Evolutionary conservation across 1,139 yeast species (phyloP), one percentile per base, ranked within the genome.

Genomic region (Yamadazyma friedrichii): DNA sequence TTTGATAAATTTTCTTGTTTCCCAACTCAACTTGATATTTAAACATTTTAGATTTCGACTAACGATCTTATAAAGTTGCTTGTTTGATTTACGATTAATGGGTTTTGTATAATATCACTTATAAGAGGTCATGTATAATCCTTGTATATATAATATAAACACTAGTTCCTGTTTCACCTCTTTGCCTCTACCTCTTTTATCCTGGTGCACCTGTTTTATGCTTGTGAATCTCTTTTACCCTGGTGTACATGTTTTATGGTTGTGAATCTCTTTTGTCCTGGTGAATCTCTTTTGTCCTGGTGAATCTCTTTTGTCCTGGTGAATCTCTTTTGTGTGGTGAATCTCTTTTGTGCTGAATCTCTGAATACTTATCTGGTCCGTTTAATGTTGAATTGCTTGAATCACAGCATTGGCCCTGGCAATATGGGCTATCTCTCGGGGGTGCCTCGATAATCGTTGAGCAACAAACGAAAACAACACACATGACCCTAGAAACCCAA

Each of bases 401-500:
- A 61, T 43, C 38, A 62, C 49, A 1, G 66, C 61, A 43, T 58
- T 57, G 33, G 65, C 64, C 30, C 59, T 38, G 9, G 70, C 66
- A 15, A 65, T 50, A 33, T 63, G 67, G 9, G 68, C 66, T 32
- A 64, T 49, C 38, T 67, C 70, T 41, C 62, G 45, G 2, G 70
- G 70, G 35, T 65, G 67, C 38, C 64, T 63, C 1, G 80, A 68
- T 33, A 78, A 56, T 49, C 74, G 76, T 58, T 87, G 95, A 1
- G 95, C 93, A 41, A 88, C 80, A 52, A 88, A 79, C 37, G 93
- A 84, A 59, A 88, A 87, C 33, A 83, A 67, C 13, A 86, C 91
- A 58, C 95, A 86, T 11, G 91, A 78, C 1, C 93, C 88, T 25
- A 88, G 62, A 52, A 86, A 88, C 12, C 95, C 95, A 35, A 88